A percentile compares a stretch with the other conserved stretches of the same genome.
These are phyloP conservation scores for Microsporum ferrugineum DNA, from an alignment of 2,329 filamentous ascomycete species.

Conservation along the genomic window DNA sequence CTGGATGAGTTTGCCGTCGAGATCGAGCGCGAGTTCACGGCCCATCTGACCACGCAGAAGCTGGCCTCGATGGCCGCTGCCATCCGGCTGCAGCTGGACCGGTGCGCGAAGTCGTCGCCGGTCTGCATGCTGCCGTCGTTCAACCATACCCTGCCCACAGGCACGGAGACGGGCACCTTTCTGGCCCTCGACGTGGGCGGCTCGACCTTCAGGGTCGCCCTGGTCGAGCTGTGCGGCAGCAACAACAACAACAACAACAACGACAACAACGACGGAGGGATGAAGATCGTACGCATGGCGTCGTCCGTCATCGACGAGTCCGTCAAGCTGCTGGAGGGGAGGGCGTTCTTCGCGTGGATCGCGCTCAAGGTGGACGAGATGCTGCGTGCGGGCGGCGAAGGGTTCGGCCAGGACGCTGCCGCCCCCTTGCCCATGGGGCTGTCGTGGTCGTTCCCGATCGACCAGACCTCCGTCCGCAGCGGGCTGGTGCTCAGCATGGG, in stretches of 20 bases:
- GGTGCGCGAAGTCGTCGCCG: slow-evolving; percentile 44
- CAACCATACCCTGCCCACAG: slow-evolving; percentile 50
- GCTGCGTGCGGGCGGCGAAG: slow-evolving; percentile 34
- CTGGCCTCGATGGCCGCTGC: slow-evolving; percentile 36
- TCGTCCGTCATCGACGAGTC: slow-evolving; percentile 46
- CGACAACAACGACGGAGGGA: slow-evolving; percentile 12
- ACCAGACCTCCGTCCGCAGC: slow-evolving; percentile 50
- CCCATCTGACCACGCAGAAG: slow-evolving; percentile 25
- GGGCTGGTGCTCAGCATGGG: slow-evolving; percentile 52
- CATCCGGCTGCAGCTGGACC: slow-evolving; percentile 42
- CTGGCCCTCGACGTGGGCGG: slow-evolving; percentile 54
- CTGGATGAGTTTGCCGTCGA: slow-evolving; percentile 32
- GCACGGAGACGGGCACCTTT: slow-evolving; percentile 48
- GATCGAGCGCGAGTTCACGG: slow-evolving; percentile 28
- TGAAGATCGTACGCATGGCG: slow-evolving; percentile 46
- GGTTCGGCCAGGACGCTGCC: slow-evolving; percentile 26
- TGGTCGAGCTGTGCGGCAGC: slow-evolving; percentile 46
- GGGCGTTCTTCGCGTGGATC: slow-evolving; percentile 57
- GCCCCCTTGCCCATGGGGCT: slow-evolving; percentile 46
- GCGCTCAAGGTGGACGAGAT: slow-evolving; percentile 47
- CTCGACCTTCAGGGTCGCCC: slow-evolving; percentile 53
- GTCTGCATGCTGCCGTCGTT: slow-evolving; percentile 57
- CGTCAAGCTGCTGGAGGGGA: slow-evolving; percentile 45
- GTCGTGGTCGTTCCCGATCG: slow-evolving; percentile 56
- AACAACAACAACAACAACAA: slow-evolving; percentile 10